phyloP scores from a whole-genome alignment of 371 early-diverging fungal genomes.

The Neoconidiobolus thromboides region DNA sequence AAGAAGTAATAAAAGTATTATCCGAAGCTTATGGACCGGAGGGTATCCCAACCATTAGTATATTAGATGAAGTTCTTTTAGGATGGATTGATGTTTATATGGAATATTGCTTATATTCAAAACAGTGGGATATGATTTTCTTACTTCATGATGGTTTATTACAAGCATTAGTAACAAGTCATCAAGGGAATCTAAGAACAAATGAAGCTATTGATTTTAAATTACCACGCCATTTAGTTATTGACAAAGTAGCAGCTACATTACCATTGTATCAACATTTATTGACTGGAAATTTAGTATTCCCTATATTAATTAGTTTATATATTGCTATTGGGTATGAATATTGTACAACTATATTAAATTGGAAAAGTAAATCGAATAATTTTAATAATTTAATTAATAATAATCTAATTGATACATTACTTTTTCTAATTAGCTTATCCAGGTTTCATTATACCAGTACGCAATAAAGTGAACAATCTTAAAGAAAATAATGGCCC shows the following conservation, averaged over 20 bases:
- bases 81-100: constrained; percentile 1
- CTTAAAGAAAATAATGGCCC: background rate
- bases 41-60: background rate
- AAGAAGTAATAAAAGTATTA: background rate
- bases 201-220: background rate
- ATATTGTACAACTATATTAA: background rate
- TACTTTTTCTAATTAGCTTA: background rate
- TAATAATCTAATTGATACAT: no score
- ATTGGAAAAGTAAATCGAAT: background rate
- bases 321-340: background rate
- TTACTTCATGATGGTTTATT: background rate
- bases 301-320: background rate
- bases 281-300: background rate
- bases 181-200: background rate
- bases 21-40: background rate
- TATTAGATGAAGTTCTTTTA: background rate
- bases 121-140: background rate
- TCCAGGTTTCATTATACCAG: background rate
- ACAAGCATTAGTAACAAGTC: background rate
- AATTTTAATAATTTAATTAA: background rate
- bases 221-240: background rate
- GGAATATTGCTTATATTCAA: background rate
- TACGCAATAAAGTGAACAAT: background rate
- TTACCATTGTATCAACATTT: background rate
- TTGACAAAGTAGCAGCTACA: background rate